Base-by-base conservation (phyloP, 495 filamentous ascomycete species). In the Stereocaulon alpinum region DNA sequence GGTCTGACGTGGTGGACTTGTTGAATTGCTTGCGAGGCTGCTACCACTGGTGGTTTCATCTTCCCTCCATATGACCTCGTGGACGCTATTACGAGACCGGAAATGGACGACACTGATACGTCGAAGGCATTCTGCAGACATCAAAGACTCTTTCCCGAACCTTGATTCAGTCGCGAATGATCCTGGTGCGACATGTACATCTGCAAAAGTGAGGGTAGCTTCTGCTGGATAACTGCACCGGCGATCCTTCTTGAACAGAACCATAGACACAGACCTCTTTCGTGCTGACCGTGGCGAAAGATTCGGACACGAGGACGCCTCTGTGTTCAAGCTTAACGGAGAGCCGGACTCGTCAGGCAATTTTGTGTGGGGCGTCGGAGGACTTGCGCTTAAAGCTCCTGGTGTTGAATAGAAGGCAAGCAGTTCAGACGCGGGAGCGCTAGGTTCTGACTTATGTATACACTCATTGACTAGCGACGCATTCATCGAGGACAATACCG, bases 21-120 rank as follows among this genome's bases (percentile, higher is more conserved):
- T 44, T 34, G 55, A 57, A 44, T 44, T 44, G 42, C 27, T 44
- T 43, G 55, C 59, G 15, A 59, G 37, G 27, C 56, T 55, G 37
- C 59, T 62, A n/a, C 43, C 42, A 27, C 61, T 64, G 12, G 32
- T 45, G 40, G 58, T 57, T 11, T 66, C 64, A 47, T 64, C 62
- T 54, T 64, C 64, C 43, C 55, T 60, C 64, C 64, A 66, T 22
- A 66, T 64, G 41, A 66, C 51, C 45, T 63, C 62, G 44, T 66
- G 61, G 34, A 66, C 37, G 43, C 61, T 66, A 20, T 56, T 51
- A 20, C 62, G 59, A n/a, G 64, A 64, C 24, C 48, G 30, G 32
- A 66, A 55, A 3, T 64, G 59, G 29, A 64, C 62, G 2, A 59
- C 62, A 55, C 64, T 66, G 14, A 62, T 55, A 22, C 64, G 64